phyloP scores from a whole-genome alignment of 345 rosid genomes.

The Trapa incisa region DNA sequence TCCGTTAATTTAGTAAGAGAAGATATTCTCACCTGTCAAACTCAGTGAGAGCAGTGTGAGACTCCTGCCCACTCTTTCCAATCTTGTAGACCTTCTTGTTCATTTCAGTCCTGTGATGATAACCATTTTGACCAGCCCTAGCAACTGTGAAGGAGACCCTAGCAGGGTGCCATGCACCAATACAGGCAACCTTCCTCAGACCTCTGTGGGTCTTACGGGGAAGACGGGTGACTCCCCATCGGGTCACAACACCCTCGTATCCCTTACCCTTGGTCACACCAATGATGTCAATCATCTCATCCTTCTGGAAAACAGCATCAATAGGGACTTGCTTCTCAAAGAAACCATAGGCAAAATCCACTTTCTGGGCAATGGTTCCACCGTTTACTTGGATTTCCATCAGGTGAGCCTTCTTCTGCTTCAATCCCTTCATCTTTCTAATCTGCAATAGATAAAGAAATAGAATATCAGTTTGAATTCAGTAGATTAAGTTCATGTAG shows the following conservation, averaged over 20 bases:
- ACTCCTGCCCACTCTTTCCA: slow-evolving; percentile 1
- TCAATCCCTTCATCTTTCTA: slow-evolving; percentile 4
- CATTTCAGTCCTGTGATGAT: slow-evolving; percentile 1
- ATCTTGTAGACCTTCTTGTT: slow-evolving; percentile 3
- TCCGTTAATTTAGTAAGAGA: background rate
- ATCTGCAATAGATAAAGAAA: background rate
- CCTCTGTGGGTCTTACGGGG: slow-evolving; percentile 4
- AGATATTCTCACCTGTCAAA: slow-evolving; percentile 1
- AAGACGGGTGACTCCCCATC: slow-evolving; percentile 1
- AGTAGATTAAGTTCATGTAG: background rate
- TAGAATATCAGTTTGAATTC: background rate
- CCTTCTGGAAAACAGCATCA: slow-evolving; percentile 1
- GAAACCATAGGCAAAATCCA: slow-evolving; percentile 3
- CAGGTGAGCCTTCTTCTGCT: slow-evolving; percentile 5
- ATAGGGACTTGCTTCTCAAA: slow-evolving; percentile 2
- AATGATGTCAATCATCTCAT: slow-evolving; percentile 5
- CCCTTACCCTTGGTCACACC: slow-evolving; percentile 2
- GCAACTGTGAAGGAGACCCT: slow-evolving; percentile 1
- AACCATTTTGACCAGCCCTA: background rate
- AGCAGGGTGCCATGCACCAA: slow-evolving; percentile 4
- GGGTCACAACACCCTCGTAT: slow-evolving; percentile 2
- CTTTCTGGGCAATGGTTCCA: slow-evolving; percentile 2
- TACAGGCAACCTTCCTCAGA: slow-evolving; percentile 4
- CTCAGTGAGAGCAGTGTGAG: background rate
- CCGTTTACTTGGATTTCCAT: slow-evolving; percentile 5